These are phyloP conservation scores for Chlorociboria aeruginascens DNA, from an alignment of 495 filamentous ascomycete species.

Conservation along the genomic window DNA sequence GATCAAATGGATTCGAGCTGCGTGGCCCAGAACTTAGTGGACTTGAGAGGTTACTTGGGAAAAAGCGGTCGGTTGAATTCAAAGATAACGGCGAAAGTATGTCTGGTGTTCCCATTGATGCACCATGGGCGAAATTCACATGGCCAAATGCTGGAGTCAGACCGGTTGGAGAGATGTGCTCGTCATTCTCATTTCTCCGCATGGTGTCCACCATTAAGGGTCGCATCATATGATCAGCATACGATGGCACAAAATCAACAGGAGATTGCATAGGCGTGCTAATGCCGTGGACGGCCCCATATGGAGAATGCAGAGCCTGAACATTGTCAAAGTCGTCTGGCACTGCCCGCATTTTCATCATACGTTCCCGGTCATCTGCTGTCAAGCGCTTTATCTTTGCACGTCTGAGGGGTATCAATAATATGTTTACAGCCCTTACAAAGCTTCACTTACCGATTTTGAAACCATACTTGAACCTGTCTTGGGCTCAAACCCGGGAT, in stretches of 20 bases:
- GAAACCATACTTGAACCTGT: slow-evolving; percentile 98
- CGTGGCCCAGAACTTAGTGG: slow-evolving; percentile 36
- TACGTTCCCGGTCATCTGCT: slow-evolving; percentile 83
- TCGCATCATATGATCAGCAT: slow-evolving; percentile 41
- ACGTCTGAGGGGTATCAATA: slow-evolving; percentile 40
- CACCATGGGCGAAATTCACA: slow-evolving; percentile 44
- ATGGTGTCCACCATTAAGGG: slow-evolving; percentile 51
- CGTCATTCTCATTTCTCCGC: slow-evolving; percentile 38
- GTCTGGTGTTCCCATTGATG: slow-evolving; percentile 33
- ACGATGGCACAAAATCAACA: slow-evolving; percentile 36
- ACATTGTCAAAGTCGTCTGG: slow-evolving; percentile 90
- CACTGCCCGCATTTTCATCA: slow-evolving; percentile 85
- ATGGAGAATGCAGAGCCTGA: slow-evolving; percentile 77
- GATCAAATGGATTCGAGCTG: slow-evolving; percentile 42
- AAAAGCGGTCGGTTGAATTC: slow-evolving; percentile 39
- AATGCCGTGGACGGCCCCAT: slow-evolving; percentile 38
- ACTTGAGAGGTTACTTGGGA: slow-evolving; percentile 34
- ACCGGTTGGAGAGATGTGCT: slow-evolving; percentile 48
- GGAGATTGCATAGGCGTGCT: slow-evolving; percentile 46
- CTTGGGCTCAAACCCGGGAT: slow-evolving; percentile 88
- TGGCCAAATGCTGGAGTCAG: slow-evolving; percentile 49
- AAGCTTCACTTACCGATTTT: slow-evolving; percentile 65
- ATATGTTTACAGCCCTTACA: slow-evolving; percentile 6
- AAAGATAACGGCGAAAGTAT: slow-evolving; percentile 42
- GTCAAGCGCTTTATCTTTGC: slow-evolving; percentile 93